These are phyloP conservation scores for Krasilnikovozyma curviuscula DNA, from an alignment of 768 basidiomycete genomes.

Conservation along the genomic window DNA sequence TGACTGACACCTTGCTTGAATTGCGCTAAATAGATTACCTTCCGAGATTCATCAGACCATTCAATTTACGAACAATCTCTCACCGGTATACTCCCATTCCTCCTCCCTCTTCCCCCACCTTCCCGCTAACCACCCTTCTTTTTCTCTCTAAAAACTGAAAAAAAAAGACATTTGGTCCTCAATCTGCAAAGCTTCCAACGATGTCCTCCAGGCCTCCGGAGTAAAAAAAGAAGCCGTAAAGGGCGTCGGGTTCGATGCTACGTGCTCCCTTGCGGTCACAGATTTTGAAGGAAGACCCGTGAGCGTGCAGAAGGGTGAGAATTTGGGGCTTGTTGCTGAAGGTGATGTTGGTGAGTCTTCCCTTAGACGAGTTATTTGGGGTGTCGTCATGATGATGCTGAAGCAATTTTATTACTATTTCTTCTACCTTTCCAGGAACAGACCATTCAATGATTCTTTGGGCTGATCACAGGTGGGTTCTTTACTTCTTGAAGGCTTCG, in stretches of 20 bases:
- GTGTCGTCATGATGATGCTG: no score
- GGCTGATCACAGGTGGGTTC: constrained; percentile 38
- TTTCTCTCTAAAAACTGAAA: no score
- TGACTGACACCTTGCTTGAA: neutral
- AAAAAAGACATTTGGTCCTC: constrained; percentile 77
- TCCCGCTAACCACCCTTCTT: neutral
- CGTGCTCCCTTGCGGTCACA: constrained; percentile 80
- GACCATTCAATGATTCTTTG: constrained; percentile 61
- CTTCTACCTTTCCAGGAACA: no score
- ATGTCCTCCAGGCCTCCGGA: constrained; percentile 35
- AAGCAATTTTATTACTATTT: no score
- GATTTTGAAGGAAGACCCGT: constrained; percentile 55
- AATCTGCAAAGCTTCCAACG: constrained; percentile 37
- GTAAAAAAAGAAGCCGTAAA: constrained; percentile 46
- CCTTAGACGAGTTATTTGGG: no score
- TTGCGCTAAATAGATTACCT: constrained; percentile 45
- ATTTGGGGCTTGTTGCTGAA: constrained; percentile 36
- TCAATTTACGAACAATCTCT: constrained; percentile 95
- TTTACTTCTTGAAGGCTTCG: neutral
- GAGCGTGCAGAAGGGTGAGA: constrained; percentile 47
- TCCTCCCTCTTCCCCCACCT: neutral
- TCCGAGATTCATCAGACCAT: constrained; percentile 63
- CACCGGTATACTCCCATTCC: constrained; percentile 19
- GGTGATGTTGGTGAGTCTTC: no score
- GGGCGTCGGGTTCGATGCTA: constrained; percentile 87